Evolutionary conservation across 345 rosid species (phyloP).

Genomic region (Citrus trifoliata): DNA sequence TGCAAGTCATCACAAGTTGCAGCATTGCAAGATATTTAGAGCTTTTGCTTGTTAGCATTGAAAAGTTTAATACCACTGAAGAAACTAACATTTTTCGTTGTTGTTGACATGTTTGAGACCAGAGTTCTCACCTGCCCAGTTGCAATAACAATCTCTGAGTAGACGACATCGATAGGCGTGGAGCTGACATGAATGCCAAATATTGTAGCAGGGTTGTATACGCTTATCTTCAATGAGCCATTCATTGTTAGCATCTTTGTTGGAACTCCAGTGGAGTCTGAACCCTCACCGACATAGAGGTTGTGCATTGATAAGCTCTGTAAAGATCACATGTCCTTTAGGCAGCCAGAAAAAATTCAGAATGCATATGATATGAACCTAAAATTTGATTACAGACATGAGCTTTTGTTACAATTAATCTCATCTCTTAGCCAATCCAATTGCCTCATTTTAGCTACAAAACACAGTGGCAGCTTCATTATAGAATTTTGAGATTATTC

Average conservation of each 20-base stretch:
- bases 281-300: conserved; percentile 64
- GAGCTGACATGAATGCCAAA: conserved; percentile 84
- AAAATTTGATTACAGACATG: not conserved
- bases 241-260: conserved; percentile 72
- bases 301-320: conserved; percentile 64
- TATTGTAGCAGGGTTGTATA: conserved; percentile 74
- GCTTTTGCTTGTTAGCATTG: not conserved
- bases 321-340: conserved; percentile 15
- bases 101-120: not conserved
- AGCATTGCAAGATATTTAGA: not conserved
- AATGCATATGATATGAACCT: not conserved
- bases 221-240: conserved; percentile 50
- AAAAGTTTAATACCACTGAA: not conserved
- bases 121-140: conserved; percentile 53
- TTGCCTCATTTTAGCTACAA: not conserved
- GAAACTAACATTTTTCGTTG: not conserved
- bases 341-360: not conserved
- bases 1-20: conserved; percentile 22
- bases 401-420: not conserved
- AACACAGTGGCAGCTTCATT: not conserved
- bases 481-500: not conserved
- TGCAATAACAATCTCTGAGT: conserved; percentile 52
- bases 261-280: conserved; percentile 69
- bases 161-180: conserved; percentile 53
- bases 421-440: not conserved